phyloP scores from a whole-genome alignment of 2,329 filamentous ascomycete genomes.

The Exophiala phaeomuriformis region DNA sequence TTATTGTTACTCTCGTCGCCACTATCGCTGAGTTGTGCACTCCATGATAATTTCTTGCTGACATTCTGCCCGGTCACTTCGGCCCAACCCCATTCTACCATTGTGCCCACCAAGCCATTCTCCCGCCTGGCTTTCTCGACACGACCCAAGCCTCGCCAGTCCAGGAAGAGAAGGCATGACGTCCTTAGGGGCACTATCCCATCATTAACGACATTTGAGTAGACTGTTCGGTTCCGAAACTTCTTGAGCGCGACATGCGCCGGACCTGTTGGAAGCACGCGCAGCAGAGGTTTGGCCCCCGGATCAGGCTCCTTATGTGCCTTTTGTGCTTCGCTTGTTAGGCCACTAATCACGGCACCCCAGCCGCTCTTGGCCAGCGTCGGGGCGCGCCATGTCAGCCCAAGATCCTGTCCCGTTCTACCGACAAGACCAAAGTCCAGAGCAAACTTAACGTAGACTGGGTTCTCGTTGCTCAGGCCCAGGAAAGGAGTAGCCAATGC shows the following conservation, averaged over 20 bases:
- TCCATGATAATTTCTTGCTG: constrained; percentile 31
- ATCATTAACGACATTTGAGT: constrained; percentile 84
- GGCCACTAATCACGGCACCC: constrained; percentile 74
- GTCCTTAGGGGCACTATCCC: constrained; percentile 88
- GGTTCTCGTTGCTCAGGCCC: constrained; percentile 91
- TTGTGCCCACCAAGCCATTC: constrained; percentile 83
- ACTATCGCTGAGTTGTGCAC: constrained; percentile 28
- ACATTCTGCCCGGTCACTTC: constrained; percentile 69
- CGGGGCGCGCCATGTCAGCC: constrained; percentile 78
- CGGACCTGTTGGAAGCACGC: constrained; percentile 70
- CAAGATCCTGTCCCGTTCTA: constrained; percentile 90
- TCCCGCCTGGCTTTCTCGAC: constrained; percentile 92
- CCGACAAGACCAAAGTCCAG: constrained; percentile 93
- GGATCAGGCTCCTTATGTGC: constrained; percentile 72
- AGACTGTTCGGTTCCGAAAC: constrained; percentile 72
- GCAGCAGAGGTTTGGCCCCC: constrained; percentile 67
- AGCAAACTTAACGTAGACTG: constrained; percentile 93
- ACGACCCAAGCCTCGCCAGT: constrained; percentile 88
- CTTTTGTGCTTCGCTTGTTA: constrained; percentile 21
- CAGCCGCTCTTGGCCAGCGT: constrained; percentile 61
- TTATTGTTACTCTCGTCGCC: constrained; percentile 19
- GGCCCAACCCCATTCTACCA: constrained; percentile 90
- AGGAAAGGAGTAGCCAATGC: constrained; percentile 83
- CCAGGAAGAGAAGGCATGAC: constrained; percentile 90
- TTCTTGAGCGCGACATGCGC: constrained; percentile 71